phyloP scores from a whole-genome alignment of 306 rosid species.

The Acacia acuminata region DNA sequence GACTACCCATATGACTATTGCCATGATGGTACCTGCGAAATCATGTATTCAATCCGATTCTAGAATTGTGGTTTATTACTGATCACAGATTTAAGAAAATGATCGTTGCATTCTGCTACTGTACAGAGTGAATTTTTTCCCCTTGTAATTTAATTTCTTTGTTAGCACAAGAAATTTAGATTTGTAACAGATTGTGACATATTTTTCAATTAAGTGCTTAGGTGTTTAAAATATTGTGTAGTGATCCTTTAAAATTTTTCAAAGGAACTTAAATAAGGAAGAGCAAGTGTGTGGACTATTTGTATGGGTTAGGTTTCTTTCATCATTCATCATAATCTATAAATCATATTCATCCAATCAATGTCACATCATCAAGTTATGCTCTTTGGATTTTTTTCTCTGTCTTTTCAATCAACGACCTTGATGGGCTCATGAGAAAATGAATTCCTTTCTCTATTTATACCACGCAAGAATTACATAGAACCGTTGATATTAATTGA shows the following conservation, averaged over 20 bases:
- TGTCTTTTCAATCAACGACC: too few species aligned
- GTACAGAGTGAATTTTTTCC: neutral
- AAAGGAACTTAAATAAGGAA: neutral
- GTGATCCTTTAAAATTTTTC: neutral
- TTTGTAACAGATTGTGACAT: neutral
- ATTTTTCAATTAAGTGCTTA: neutral
- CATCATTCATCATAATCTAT: too few species aligned
- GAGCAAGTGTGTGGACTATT: too few species aligned
- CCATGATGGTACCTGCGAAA: neutral
- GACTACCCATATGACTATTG: neutral
- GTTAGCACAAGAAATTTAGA: neutral
- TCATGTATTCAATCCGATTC: constrained; percentile 6
- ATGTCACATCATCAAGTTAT: too few species aligned
- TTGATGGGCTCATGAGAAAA: too few species aligned
- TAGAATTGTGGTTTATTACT: constrained; percentile 12
- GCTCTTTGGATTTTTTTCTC: too few species aligned
- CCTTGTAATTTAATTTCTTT: neutral
- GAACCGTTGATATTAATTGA: too few species aligned
- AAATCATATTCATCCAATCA: too few species aligned
- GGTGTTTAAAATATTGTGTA: neutral
- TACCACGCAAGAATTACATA: too few species aligned
- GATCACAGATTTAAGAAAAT: neutral
- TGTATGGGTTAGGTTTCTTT: too few species aligned
- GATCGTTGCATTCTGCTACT: neutral
- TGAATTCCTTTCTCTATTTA: too few species aligned